Conservation (phyloP, 2,329 filamentous ascomycete species). For the Colletotrichum gloeosporioides region DNA sequence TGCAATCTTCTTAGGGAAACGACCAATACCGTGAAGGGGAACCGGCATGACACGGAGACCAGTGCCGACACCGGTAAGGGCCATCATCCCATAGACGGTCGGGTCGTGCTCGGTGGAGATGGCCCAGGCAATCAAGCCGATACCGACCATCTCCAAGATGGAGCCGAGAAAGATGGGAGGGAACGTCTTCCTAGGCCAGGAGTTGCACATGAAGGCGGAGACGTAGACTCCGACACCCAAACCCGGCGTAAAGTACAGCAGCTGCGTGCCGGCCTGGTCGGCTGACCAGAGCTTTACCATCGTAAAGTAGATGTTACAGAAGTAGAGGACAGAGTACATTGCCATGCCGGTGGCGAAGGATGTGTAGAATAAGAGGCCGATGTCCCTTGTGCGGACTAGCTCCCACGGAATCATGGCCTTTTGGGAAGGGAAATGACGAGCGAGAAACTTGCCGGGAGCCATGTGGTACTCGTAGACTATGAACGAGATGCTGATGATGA, state of each 20-base stretch:
- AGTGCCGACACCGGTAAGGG: slow-evolving; percentile 65
- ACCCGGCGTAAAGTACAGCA: slow-evolving; percentile 70
- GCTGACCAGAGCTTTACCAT: slow-evolving; percentile 51
- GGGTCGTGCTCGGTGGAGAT: slow-evolving; percentile 52
- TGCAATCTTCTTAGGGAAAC: slow-evolving; percentile 63
- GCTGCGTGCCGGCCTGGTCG: slow-evolving; percentile 58
- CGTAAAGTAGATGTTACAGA: slow-evolving; percentile 72
- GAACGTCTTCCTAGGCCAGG: slow-evolving; percentile 67
- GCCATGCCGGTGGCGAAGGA: slow-evolving; percentile 65
- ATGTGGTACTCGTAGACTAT: slow-evolving; percentile 61
- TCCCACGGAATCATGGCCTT: slow-evolving; percentile 69
- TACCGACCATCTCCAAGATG: slow-evolving; percentile 61
- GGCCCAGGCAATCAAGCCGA: slow-evolving; percentile 63
- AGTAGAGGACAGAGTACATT: slow-evolving; percentile 65
- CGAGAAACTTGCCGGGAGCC: slow-evolving; percentile 50
- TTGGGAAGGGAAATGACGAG: slow-evolving; percentile 56
- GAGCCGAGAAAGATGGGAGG: slow-evolving; percentile 61
- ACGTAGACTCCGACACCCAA: slow-evolving; percentile 63
- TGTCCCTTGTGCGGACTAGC: slow-evolving; percentile 62
- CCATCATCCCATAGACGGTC: slow-evolving; percentile 71
- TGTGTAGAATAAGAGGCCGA: slow-evolving; percentile 65
- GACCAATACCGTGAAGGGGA: slow-evolving; percentile 66
- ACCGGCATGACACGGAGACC: slow-evolving; percentile 71
- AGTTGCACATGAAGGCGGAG: slow-evolving; percentile 65
- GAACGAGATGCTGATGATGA: slow-evolving; percentile 44